phyloP scores from a whole-genome alignment of 2,329 filamentous ascomycete genomes.

The Atkinsonella hypoxylon region DNA sequence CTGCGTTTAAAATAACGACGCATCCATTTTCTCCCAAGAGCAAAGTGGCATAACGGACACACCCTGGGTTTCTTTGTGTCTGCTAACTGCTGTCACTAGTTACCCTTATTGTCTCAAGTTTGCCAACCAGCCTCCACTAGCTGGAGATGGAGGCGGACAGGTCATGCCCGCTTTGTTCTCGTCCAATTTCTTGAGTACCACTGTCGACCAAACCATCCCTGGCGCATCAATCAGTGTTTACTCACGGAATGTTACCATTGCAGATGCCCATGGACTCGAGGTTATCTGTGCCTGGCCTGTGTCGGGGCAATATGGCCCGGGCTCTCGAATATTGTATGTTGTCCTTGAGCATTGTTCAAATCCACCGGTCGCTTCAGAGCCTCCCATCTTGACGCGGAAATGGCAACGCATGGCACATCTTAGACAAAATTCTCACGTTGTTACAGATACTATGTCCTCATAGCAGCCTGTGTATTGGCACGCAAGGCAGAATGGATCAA shows the following conservation, averaged over 20 bases:
- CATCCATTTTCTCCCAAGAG: too few relatives aligned
- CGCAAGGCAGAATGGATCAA: slow-evolving; percentile 49
- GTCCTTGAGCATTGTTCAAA: neutral
- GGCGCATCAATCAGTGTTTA: neutral
- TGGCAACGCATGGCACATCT: too few relatives aligned
- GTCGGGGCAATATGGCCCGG: slow-evolving; percentile 44
- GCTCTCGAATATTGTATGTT: slow-evolving; percentile 38
- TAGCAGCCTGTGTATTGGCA: slow-evolving; percentile 51
- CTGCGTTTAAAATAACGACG: too few relatives aligned
- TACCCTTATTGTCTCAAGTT: too few relatives aligned
- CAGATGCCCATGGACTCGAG: slow-evolving; percentile 13
- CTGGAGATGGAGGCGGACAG: neutral
- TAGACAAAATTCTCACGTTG: neutral
- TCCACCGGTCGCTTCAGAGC: neutral
- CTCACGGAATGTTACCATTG: neutral
- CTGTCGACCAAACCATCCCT: neutral
- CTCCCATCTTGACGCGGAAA: neutral
- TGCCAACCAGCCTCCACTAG: neutral
- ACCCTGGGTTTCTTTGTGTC: neutral
- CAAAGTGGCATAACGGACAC: neutral
- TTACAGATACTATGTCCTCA: slow-evolving; percentile 48
- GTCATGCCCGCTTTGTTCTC: slow-evolving; percentile 6
- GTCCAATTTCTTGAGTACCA: neutral
- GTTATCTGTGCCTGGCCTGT: slow-evolving; percentile 47
- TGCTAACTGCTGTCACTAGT: neutral